Evolutionary conservation across 1,284 basidiomycete species (phyloP).

Genomic region (Leccinum subrobustum): DNA sequence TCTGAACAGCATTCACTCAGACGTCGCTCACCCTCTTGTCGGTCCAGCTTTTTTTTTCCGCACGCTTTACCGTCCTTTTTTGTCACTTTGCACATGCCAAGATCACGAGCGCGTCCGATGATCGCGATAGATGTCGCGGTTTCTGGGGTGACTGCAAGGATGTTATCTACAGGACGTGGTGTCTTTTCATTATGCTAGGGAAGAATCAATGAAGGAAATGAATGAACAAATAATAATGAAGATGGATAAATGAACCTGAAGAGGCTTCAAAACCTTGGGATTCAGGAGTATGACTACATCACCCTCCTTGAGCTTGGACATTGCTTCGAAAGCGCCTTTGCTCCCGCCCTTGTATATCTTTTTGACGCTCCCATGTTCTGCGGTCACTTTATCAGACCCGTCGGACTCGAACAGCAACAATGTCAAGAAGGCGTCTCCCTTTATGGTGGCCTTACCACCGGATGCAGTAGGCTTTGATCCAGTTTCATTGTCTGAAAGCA

Average conservation of each 20-base stretch:
- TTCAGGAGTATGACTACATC: constrained; percentile 90
- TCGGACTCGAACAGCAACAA: constrained; percentile 90
- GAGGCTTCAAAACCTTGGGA: constrained; percentile 83
- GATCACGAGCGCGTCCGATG: constrained; percentile 83
- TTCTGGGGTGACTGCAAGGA: constrained; percentile 86
- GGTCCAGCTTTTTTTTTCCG: constrained; percentile 65
- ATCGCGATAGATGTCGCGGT: constrained; percentile 78
- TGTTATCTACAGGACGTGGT: constrained; percentile 52
- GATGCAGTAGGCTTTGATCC: constrained; percentile 37
- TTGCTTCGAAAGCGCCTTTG: constrained; percentile 86
- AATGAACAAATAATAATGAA: not conserved
- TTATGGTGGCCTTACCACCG: constrained; percentile 52
- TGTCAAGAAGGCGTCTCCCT: constrained; percentile 83
- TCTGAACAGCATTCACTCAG: constrained; percentile 86
- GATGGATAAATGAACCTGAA: constrained; percentile 55
- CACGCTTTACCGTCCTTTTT: constrained; percentile 82
- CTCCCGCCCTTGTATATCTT: constrained; percentile 85
- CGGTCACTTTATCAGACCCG: constrained; percentile 50
- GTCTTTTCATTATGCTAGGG: not conserved
- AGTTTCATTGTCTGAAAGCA: constrained; percentile 33
- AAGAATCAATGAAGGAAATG: not conserved
- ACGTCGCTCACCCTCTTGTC: constrained; percentile 80
- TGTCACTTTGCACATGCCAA: constrained; percentile 78
- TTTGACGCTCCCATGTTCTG: constrained; percentile 48
- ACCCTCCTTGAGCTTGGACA: constrained; percentile 84